These are phyloP conservation scores for Thelephora aurantiotincta DNA, from an alignment of 768 basidiomycete species.

Conservation along the genomic window DNA sequence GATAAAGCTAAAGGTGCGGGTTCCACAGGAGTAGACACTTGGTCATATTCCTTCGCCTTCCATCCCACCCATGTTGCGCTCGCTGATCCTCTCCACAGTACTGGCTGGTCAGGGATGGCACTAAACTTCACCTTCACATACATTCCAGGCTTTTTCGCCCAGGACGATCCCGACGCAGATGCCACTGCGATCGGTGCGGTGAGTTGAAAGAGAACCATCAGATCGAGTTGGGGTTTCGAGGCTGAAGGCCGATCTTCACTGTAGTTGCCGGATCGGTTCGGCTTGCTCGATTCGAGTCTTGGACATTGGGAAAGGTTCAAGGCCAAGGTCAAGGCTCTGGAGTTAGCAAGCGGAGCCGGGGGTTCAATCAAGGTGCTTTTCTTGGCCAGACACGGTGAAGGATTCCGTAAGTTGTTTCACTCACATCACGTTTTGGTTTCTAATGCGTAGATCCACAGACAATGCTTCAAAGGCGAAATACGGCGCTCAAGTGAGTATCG, in stretches of 20 bases:
- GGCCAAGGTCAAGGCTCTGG: slow-evolving; percentile 29
- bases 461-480: slow-evolving; percentile 53
- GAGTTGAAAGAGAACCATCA: slow-evolving; percentile 4
- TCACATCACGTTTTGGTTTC: neutral
- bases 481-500: slow-evolving; percentile 23
- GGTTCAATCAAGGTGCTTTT: slow-evolving; percentile 50
- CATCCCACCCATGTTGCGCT: too few relatives aligned
- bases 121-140: neutral
- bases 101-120: neutral
- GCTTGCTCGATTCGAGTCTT: slow-evolving; percentile 34
- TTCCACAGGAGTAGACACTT: too few relatives aligned
- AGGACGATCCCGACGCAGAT: slow-evolving; percentile 21
- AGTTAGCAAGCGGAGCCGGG: slow-evolving; percentile 21
- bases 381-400: slow-evolving; percentile 59
- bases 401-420: slow-evolving; percentile 37
- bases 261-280: slow-evolving; percentile 45
- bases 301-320: slow-evolving; percentile 37
- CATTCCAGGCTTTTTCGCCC: slow-evolving; percentile 29
- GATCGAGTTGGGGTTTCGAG: neutral
- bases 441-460: slow-evolving; percentile 24
- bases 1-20: too few relatives aligned
- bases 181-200: slow-evolving; percentile 18
- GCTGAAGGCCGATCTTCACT: neutral
- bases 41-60: too few relatives aligned
- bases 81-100: too few relatives aligned